Evolutionary conservation across 495 filamentous ascomycete genomes (phyloP).

Genomic region (Baudoinia panamericana): DNA sequence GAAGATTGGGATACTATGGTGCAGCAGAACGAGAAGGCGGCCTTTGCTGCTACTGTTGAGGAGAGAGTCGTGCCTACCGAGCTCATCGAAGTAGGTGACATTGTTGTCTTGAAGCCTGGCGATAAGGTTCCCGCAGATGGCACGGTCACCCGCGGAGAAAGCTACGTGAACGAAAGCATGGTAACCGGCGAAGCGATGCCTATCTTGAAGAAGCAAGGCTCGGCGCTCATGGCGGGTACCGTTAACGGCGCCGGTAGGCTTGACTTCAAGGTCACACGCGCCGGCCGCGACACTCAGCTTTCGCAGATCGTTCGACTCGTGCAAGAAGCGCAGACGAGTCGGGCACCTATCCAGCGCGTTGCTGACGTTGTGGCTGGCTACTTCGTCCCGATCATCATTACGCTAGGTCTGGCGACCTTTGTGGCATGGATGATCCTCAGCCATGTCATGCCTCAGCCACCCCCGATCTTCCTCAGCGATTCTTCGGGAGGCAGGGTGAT

Average conservation of each 20-base stretch:
- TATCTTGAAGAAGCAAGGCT: conserved; percentile 72
- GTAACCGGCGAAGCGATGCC: conserved; percentile 94
- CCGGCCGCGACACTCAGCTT: conserved; percentile 88
- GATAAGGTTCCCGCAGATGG: conserved; percentile 97
- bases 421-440: conserved; percentile 89
- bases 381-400: conserved; percentile 82
- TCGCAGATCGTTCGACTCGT: conserved; percentile 97
- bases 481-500: conserved; percentile 78
- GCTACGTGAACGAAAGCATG: conserved; percentile 95
- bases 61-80: conserved; percentile 84
- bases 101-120: conserved; percentile 83
- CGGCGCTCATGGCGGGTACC: conserved; percentile 78
- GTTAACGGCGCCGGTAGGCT: conserved; percentile 86
- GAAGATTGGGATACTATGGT: conserved; percentile 64
- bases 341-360: conserved; percentile 88
- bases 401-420: conserved; percentile 76
- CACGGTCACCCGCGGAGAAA: conserved; percentile 71
- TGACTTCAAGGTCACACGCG: conserved; percentile 86
- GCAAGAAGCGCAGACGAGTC: conserved; percentile 86
- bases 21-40: conserved; percentile 19
- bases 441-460: conserved; percentile 65
- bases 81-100: conserved; percentile 84
- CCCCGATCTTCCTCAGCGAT: conserved; percentile 73
- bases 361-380: conserved; percentile 86
- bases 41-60: conserved; percentile 40